Base-by-base conservation (phyloP, 805 yeast species). In the Cyberlindnera xishuangbannaensis region DNA sequence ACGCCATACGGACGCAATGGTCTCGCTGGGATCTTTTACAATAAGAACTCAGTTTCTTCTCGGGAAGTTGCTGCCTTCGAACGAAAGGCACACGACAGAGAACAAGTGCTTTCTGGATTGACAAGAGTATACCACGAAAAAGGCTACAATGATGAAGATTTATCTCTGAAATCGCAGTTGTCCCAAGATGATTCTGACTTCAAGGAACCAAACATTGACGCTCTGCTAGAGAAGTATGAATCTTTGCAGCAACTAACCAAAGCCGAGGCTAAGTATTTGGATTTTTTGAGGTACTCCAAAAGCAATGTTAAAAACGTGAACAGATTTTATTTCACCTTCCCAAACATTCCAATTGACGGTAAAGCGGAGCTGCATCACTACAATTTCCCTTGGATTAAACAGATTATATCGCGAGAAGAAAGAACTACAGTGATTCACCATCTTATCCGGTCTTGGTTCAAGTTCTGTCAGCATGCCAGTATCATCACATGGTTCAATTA, bases 401-500 rank as follows among this genome's bases (percentile, higher is more conserved):
- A 51, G 23, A 35, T 56, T 17, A 47, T 54, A 11, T 40, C 53
- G 15, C 53, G 52, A 27, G 51, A 50, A 33, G 55, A 56, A 32
- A 44, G 60, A 31, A 43, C 43, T 21, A 43, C 39, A 10, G 58
- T 48, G 8, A 43, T 75, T 16, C 79, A 76, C 47, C 64, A 71
- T 29, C 42, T 76, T 23, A 44, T 69, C 5, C 59, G 76, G 35
- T 64, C 76, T 4, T 78, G 81, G 76, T 60, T 76, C 15, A 59
- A 65, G 26, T 72, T 76, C 47, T 54, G 74, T 19, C 48, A 58
- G 13, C 57, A 62, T 11, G 56, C 65, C 15, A 68, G 65, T 2
- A 34, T 49, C 26, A 42, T 78, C 6, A 67, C 80, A 0, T 78
- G 83, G 82, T 62, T 78, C 22, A 73, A 78, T 5, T 81, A 76